A percentile compares a stretch with the other conserved stretches of the same genome.
Evolutionary conservation across 1,139 yeast genomes (phyloP).

Genomic region (Casaregolazyma suthepensis): DNA sequence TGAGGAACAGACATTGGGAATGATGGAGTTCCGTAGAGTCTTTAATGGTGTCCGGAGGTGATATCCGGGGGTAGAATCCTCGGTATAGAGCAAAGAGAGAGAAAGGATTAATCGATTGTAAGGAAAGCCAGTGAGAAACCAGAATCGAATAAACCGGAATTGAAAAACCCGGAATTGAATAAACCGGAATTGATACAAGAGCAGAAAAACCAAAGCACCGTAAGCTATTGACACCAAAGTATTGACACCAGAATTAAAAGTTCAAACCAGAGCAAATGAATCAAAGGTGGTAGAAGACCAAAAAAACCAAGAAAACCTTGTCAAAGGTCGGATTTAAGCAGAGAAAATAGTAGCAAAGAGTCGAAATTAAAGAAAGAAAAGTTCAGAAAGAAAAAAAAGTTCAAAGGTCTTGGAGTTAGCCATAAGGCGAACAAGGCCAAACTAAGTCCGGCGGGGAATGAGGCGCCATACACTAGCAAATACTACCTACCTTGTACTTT

Average conservation of each 20-base stretch:
- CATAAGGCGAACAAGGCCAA: not conserved
- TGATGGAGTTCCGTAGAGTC: not conserved
- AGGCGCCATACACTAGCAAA: too few species aligned
- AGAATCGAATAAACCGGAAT: too few species aligned
- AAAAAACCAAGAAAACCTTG: not conserved
- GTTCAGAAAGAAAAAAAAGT: not conserved
- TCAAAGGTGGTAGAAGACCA: not conserved
- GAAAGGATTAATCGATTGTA: not conserved
- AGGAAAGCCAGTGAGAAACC: too few species aligned
- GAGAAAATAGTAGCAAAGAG: not conserved
- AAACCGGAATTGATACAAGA: too few species aligned
- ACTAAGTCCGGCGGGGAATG: too few species aligned
- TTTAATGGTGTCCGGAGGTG: not conserved
- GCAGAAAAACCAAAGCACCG: not conserved
- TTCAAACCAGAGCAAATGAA: not conserved
- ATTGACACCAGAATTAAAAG: not conserved
- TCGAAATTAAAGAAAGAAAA: not conserved
- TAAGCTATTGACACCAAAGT: not conserved
- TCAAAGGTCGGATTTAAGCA: not conserved
- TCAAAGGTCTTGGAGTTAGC: not conserved
- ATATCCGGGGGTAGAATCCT: not conserved
- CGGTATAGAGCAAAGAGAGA: not conserved
- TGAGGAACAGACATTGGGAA: conserved; percentile 5
- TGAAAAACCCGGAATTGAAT: too few species aligned
- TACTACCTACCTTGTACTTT: not conserved